Base-by-base conservation (phyloP, 768 basidiomycete species). In the Baorangia bicolor region DNA sequence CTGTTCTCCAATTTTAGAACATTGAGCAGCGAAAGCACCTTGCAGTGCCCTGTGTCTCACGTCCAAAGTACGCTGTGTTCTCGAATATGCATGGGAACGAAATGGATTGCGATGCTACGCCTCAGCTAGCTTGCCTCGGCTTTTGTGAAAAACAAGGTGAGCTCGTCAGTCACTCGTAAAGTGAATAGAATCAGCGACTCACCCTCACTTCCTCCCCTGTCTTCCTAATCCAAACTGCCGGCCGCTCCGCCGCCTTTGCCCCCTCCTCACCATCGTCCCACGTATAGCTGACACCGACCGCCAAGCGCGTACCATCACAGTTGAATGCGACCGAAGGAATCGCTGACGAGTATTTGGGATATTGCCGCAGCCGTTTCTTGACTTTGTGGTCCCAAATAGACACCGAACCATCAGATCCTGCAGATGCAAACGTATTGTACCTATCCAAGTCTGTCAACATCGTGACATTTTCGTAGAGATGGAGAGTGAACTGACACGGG, bases 301-400 rank as follows among this genome's bases (percentile, higher is more conserved):
- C 94, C 18, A 96, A 74, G 57, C 86, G 86, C 34, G 83, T 81
- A 1, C 94, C 94, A 58, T 94, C 90, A 25, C 82, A 85, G 57
- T 87, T 92, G 73, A 95, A 96, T 1, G 88, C 82, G 38, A 94
- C 76, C 0, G 87, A 82, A 0, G 92, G 84, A n/a, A 97, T 85
- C 3, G 87, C 80, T 0, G 83, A 79, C 5, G 79, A 73, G 73
- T 86, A 94, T 66, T 91, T 91, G 0, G 88, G 86, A 60, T 91
- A 95, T 63, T 96, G 94, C 25, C 94, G 86, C 50, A 98, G 76
- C 2, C 97, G 86, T 69, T 98, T 98, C 77, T 98, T 97, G 51
- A 95, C 88, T 61, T 88, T 87, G 73, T 95, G 94, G 68, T 98
- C 97, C 97, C 97, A 99, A 56, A 98, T 87, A 0, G 93, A 94